Conservation (phyloP, 306 rosid genomes). For the Coriaria nepalensis region DNA sequence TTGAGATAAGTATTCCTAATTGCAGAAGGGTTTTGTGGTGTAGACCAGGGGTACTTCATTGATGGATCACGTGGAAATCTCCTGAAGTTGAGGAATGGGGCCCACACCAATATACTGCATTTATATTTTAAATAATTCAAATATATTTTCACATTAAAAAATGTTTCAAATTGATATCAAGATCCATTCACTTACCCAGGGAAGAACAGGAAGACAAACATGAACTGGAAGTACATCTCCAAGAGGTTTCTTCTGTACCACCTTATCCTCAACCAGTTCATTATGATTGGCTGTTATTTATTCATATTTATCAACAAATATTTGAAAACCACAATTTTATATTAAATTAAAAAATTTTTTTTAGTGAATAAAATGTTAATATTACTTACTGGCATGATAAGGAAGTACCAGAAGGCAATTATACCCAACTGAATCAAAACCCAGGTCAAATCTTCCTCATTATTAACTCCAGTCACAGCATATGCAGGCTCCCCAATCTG, state of each 20-base stretch:
- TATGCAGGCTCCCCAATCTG: conserved; percentile 61
- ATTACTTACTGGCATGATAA: conserved; percentile 52
- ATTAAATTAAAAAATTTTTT: background rate
- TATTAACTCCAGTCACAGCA: conserved; percentile 66
- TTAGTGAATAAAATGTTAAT: background rate
- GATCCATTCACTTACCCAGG: conserved; percentile 47
- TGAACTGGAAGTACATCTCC: conserved; percentile 80
- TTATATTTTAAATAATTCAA: background rate
- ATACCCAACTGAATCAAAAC: conserved; percentile 45
- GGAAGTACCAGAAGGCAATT: conserved; percentile 50
- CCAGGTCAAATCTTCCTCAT: conserved; percentile 34
- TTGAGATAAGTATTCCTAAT: conserved; percentile 35
- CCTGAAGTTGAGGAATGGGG: conserved; percentile 90
- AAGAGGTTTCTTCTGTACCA: conserved; percentile 65
- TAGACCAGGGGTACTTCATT: conserved; percentile 78
- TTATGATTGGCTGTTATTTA: conserved; percentile 59
- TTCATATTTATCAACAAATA: background rate
- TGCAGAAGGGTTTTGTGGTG: conserved; percentile 53
- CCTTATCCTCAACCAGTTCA: conserved; percentile 85
- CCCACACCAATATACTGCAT: conserved; percentile 75
- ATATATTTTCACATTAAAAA: background rate
- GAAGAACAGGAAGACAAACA: conserved; percentile 86
- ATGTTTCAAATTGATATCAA: background rate
- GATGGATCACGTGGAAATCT: conserved; percentile 79
- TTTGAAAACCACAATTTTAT: background rate